A percentile compares a stretch with the other conserved stretches of the same genome.
phyloP scores from a whole-genome alignment of 306 rosid genomes.

The Vicia sativa region DNA sequence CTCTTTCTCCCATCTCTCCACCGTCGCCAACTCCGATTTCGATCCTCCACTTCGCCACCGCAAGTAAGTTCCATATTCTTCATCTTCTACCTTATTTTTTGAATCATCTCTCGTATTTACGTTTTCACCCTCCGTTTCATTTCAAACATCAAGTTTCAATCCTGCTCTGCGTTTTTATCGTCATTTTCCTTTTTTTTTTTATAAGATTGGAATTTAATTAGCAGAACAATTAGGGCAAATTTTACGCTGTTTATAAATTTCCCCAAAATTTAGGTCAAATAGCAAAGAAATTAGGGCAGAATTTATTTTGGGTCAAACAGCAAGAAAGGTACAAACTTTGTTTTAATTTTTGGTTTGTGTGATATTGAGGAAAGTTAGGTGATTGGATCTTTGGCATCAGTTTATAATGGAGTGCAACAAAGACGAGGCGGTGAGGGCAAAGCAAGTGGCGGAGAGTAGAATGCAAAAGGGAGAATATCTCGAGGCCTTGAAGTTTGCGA shows the following conservation, averaged over 20 bases:
- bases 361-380: conserved; percentile 22
- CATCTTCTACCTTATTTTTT: not conserved
- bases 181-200: no score
- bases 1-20: no score
- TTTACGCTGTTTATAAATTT: no score
- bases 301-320: no score
- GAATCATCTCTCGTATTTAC: no score
- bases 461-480: conserved; percentile 64
- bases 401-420: conserved; percentile 89
- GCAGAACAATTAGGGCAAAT: no score
- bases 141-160: no score
- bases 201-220: no score
- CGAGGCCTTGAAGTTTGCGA: conserved; percentile 71
- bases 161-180: no score
- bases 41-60: not conserved
- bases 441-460: conserved; percentile 66
- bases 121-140: no score
- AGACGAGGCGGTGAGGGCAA: conserved; percentile 82
- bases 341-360: not conserved
- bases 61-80: not conserved
- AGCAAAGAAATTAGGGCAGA: no score
- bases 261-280: no score
- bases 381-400: conserved; percentile 32
- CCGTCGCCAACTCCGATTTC: not conserved
- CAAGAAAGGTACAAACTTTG: not conserved